phyloP scores from a whole-genome alignment of 768 basidiomycete genomes.

The Gautieria morchelliformis region DNA sequence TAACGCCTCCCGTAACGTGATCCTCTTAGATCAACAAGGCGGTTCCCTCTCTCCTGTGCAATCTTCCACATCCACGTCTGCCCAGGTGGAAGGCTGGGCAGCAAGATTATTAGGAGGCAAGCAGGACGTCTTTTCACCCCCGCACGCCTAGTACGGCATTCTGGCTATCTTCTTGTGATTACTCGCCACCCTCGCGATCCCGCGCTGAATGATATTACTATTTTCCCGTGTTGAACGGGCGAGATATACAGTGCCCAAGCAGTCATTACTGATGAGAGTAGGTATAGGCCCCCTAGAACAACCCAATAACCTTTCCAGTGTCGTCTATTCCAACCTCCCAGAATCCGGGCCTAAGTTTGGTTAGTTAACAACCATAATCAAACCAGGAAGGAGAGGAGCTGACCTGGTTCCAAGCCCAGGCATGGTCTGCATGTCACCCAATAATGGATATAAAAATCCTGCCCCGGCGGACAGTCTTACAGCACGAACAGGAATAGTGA shows the following conservation, averaged over 20 bases:
- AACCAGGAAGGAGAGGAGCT: conserved; percentile 8
- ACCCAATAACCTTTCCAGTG: conserved; percentile 73
- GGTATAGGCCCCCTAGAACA: conserved; percentile 47
- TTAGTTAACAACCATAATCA: conserved; percentile 10
- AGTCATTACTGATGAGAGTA: conserved; percentile 6
- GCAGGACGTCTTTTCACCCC: neutral
- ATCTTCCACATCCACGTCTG: too few species aligned
- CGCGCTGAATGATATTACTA: neutral
- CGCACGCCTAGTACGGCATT: neutral
- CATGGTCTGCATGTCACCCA: conserved; percentile 99
- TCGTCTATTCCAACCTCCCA: conserved; percentile 86
- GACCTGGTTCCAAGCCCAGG: conserved; percentile 85
- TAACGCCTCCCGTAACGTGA: conserved; percentile 48
- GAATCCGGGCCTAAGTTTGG: conserved; percentile 43
- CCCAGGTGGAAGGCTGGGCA: conserved; percentile 1
- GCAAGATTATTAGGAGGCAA: conserved; percentile 30
- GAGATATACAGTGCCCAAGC: neutral
- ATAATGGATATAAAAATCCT: conserved; percentile 89
- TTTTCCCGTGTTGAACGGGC: conserved; percentile 7
- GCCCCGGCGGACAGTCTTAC: conserved; percentile 88
- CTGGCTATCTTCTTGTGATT: neutral
- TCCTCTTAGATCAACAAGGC: conserved; percentile 47
- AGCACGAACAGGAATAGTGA: conserved; percentile 84
- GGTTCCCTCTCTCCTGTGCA: conserved; percentile 34
- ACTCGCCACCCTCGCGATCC: neutral